Conservation (phyloP, 2,329 filamentous ascomycete genomes). For the Lasiodiplodia hormozganensis region DNA sequence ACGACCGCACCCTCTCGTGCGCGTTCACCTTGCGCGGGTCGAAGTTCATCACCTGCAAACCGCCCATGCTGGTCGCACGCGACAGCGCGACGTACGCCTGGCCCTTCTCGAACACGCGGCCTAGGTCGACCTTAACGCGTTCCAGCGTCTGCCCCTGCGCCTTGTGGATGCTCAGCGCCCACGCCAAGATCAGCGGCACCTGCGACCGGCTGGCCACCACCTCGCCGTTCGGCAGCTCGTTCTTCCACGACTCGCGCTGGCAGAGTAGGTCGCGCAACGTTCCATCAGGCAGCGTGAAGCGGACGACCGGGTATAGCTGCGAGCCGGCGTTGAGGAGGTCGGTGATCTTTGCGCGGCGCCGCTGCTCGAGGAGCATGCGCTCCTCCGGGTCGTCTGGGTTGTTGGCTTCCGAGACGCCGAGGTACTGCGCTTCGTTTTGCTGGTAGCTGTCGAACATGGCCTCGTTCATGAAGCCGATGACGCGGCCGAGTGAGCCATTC, state of each 20-base stretch:
- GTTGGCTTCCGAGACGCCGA: constrained; percentile 36
- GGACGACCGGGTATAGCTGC: constrained; percentile 79
- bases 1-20: constrained; percentile 82
- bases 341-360: constrained; percentile 52
- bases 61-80: constrained; percentile 85
- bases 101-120: constrained; percentile 93
- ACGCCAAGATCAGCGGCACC: constrained; percentile 87
- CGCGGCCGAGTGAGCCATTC: constrained; percentile 90
- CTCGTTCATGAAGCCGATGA: constrained; percentile 80
- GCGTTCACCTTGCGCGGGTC: constrained; percentile 93
- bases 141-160: constrained; percentile 95
- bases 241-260: constrained; percentile 91
- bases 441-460: constrained; percentile 65
- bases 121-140: constrained; percentile 91
- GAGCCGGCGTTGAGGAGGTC: constrained; percentile 54
- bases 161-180: constrained; percentile 98
- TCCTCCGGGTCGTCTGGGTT: constrained; percentile 35
- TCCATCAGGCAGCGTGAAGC: constrained; percentile 82
- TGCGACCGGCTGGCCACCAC: constrained; percentile 83
- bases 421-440: constrained; percentile 63
- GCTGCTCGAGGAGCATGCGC: constrained; percentile 64
- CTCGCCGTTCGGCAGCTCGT: constrained; percentile 94
- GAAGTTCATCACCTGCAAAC: constrained; percentile 87
- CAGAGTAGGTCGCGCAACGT: constrained; percentile 78
- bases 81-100: constrained; percentile 97